phyloP scores from a whole-genome alignment of 345 rosid genomes.

The Geranium rotundifolium region DNA sequence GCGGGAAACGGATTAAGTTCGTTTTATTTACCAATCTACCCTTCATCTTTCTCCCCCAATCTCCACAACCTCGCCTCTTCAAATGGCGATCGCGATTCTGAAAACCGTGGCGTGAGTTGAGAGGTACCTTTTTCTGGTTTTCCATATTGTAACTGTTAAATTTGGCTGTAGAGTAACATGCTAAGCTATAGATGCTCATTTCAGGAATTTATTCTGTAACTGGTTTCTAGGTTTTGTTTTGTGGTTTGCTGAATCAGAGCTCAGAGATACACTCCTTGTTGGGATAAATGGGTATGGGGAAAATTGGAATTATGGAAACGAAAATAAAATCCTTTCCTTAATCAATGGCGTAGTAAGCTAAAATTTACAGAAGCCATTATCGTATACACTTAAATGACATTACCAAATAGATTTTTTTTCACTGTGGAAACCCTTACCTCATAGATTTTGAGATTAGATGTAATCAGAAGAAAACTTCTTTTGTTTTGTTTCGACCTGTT shows the following conservation, averaged over 20 bases:
- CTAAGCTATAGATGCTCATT: neutral
- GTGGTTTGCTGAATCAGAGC: neutral
- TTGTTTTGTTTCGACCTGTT: too few relatives aligned
- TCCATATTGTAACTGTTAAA: neutral
- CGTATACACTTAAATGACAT: too few relatives aligned
- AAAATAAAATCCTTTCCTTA: too few relatives aligned
- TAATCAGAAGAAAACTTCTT: too few relatives aligned
- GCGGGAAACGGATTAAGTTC: too few relatives aligned
- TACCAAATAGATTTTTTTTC: too few relatives aligned
- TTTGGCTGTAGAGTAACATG: neutral
- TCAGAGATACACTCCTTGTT: neutral
- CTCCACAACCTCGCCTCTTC: neutral
- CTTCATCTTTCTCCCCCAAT: neutral
- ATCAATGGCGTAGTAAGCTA: too few relatives aligned
- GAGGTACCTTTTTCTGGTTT: neutral
- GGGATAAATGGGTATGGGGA: too few relatives aligned
- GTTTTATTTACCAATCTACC: constrained; percentile 2
- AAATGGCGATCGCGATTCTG: neutral
- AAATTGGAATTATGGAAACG: neutral
- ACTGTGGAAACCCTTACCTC: too few relatives aligned
- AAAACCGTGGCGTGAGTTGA: neutral
- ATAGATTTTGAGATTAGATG: too few relatives aligned
- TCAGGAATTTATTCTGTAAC: neutral
- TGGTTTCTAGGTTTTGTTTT: neutral
- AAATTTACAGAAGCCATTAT: too few relatives aligned